phyloP scores from a whole-genome alignment of 2,329 filamentous ascomycete genomes.

The Nigrograna mackinnonii region DNA sequence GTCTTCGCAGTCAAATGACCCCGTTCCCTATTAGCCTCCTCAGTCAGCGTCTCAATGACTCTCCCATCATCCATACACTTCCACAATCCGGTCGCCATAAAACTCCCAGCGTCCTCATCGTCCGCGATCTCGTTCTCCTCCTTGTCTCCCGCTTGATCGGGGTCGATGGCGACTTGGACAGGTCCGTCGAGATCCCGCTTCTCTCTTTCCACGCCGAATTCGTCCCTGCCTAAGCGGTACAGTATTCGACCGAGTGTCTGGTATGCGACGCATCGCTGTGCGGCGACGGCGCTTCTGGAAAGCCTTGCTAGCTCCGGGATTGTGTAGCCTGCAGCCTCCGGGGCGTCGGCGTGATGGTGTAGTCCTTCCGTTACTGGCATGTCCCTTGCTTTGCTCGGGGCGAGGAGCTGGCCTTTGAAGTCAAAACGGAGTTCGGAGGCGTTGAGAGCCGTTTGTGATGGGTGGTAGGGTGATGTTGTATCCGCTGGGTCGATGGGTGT shows the following conservation, averaged over 20 bases:
- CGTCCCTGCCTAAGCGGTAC: conserved; percentile 78
- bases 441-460: conserved; percentile 70
- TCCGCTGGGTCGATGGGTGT: conserved; percentile 66
- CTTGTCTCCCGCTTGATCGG: conserved; percentile 36
- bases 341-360: conserved; percentile 91
- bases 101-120: conserved; percentile 44
- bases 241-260: conserved; percentile 86
- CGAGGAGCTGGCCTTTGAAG: conserved; percentile 78
- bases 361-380: conserved; percentile 80
- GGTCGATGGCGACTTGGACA: conserved; percentile 49
- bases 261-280: conserved; percentile 88
- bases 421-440: conserved; percentile 84
- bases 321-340: conserved; percentile 93
- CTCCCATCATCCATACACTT: conserved; percentile 73
- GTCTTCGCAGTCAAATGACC: conserved; percentile 79
- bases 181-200: conserved; percentile 45
- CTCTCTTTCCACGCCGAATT: conserved; percentile 60
- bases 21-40: conserved; percentile 69
- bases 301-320: conserved; percentile 82
- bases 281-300: conserved; percentile 78
- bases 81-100: conserved; percentile 79
- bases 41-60: conserved; percentile 75
- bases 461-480: conserved; percentile 78
- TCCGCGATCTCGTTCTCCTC: conserved; percentile 45
- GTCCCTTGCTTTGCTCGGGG: conserved; percentile 72